Conservation (phyloP, 495 filamentous ascomycete genomes). For the Parmelia sp. region DNA sequence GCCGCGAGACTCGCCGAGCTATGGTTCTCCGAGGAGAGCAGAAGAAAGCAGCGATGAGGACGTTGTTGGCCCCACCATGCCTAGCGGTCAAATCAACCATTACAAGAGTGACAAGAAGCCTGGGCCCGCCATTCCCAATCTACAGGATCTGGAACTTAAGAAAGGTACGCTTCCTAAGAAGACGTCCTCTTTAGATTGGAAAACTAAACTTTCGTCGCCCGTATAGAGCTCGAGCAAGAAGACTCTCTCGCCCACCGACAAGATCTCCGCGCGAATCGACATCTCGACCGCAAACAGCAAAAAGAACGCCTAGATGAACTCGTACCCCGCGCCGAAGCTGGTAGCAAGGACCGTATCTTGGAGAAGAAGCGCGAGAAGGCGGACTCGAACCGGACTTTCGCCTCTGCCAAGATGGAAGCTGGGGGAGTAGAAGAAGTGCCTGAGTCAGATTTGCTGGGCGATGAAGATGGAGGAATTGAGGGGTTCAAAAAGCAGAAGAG, state of each 20-base stretch:
- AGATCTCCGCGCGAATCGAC: conserved; percentile 54
- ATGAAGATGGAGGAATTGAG: conserved; percentile 24
- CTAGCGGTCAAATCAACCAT: conserved; percentile 32
- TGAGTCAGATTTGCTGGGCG: conserved; percentile 23
- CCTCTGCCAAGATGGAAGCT: conserved; percentile 26
- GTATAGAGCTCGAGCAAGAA: conserved; percentile 47
- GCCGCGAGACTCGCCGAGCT: conserved; percentile 13
- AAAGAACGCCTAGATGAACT: conserved; percentile 70
- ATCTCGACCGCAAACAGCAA: conserved; percentile 53
- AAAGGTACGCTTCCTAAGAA: conserved; percentile 42
- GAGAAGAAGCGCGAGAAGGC: conserved; percentile 69
- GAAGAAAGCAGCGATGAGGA: conserved; percentile 50
- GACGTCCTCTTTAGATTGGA: background rate
- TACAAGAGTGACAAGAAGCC: conserved; percentile 30
- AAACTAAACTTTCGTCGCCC: background rate
- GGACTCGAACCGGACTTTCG: conserved; percentile 44
- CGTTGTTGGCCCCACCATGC: conserved; percentile 64
- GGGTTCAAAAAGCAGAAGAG: conserved; percentile 25
- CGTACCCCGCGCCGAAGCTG: conserved; percentile 73
- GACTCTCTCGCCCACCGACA: conserved; percentile 46
- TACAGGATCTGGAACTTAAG: conserved; percentile 66
- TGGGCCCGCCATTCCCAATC: conserved; percentile 69
- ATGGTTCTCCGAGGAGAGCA: conserved; percentile 13
- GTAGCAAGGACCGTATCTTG: conserved; percentile 74
- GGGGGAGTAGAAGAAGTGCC: conserved; percentile 25